A percentile compares a stretch with the other conserved stretches of the same genome.
Conservation (phyloP, 768 basidiomycete genomes). For the Myochromella boudieri region DNA sequence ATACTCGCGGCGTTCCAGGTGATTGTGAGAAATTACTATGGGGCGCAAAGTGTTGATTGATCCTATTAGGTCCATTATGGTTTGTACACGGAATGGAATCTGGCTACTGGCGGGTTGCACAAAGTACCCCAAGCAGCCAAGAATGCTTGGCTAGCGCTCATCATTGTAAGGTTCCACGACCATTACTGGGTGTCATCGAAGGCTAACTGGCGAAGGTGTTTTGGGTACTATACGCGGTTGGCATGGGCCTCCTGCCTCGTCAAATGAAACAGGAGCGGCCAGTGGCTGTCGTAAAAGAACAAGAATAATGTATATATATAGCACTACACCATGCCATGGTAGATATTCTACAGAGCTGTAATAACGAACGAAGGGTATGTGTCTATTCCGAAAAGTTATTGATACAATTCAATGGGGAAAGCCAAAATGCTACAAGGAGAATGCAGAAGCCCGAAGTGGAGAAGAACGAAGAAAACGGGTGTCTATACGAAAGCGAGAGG, state of each 20-base stretch:
- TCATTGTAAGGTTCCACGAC: slow-evolving; percentile 29
- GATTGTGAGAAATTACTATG: slow-evolving; percentile 4
- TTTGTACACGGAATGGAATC: slow-evolving; percentile 44
- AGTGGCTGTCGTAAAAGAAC: slow-evolving; percentile 19
- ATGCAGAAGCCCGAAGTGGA: slow-evolving; percentile 3
- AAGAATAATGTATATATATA: slow-evolving; percentile 14
- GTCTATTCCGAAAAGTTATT: slow-evolving; percentile 12
- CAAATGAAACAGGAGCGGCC: slow-evolving; percentile 42
- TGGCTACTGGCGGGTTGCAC: slow-evolving; percentile 33
- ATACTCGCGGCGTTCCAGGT: slow-evolving; percentile 54
- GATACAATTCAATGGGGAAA: slow-evolving; percentile 21
- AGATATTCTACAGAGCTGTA: neutral
- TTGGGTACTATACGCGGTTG: slow-evolving; percentile 44
- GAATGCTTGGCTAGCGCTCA: slow-evolving; percentile 46
- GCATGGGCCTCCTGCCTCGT: slow-evolving; percentile 42
- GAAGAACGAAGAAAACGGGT: slow-evolving; percentile 6
- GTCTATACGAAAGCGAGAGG: slow-evolving; percentile 14
- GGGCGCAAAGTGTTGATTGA: slow-evolving; percentile 1
- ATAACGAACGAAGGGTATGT: neutral
- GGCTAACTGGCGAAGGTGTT: slow-evolving; percentile 39
- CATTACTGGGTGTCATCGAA: neutral
- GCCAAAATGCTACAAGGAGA: slow-evolving; percentile 16
- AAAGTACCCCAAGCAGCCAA: slow-evolving; percentile 37
- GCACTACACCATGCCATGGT: too few species aligned
- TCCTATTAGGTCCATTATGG: slow-evolving; percentile 45